phyloP scores from a whole-genome alignment of 1,139 yeast genomes.

The Suhomyces chickasaworum region DNA sequence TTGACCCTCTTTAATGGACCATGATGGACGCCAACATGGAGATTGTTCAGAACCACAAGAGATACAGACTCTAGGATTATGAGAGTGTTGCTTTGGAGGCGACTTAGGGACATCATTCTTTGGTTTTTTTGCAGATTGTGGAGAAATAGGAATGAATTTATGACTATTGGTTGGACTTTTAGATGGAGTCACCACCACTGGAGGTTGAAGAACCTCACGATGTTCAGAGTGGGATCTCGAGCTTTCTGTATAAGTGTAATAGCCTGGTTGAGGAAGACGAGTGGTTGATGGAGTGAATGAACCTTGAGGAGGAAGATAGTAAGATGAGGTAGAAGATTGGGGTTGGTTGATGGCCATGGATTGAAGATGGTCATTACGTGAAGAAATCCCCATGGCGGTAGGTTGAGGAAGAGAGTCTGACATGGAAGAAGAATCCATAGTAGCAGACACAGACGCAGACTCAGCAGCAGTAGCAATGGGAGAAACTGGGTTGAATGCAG shows the following conservation, averaged over 20 bases:
- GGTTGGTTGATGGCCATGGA: background rate
- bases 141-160: conserved; percentile 47
- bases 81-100: conserved; percentile 39
- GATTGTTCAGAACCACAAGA: conserved; percentile 91
- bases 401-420: background rate
- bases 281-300: conserved; percentile 15
- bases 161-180: conserved; percentile 19
- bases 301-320: conserved; percentile 16
- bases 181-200: conserved; percentile 18
- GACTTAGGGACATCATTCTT: conserved; percentile 36
- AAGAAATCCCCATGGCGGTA: background rate
- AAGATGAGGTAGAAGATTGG: conserved; percentile 1
- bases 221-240: conserved; percentile 6
- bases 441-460: background rate
- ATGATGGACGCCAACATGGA: conserved; percentile 98
- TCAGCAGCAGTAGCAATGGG: conserved; percentile 3
- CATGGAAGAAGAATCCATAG: background rate
- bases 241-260: conserved; percentile 17
- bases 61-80: conserved; percentile 63
- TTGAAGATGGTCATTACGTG: background rate
- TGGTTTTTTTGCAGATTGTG: conserved; percentile 39
- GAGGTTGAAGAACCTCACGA: conserved; percentile 10
- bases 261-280: conserved; percentile 16
- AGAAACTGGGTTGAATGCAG: conserved; percentile 1
- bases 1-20: conserved; percentile 89